phyloP scores from a whole-genome alignment of 139 green algal genomes.

The Pleodorina starrii region DNA sequence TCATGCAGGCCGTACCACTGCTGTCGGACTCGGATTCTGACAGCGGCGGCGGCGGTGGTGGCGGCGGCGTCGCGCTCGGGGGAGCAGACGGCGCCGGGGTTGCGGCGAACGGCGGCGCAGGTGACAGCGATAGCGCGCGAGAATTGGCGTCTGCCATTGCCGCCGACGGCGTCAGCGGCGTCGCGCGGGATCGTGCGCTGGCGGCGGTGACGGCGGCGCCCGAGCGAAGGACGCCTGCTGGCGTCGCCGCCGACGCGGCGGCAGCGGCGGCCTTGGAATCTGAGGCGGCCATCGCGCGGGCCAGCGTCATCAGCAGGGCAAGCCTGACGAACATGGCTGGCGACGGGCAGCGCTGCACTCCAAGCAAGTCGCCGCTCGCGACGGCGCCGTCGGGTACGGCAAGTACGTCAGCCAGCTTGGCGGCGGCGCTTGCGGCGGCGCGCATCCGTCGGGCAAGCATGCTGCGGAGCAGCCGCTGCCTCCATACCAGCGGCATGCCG shows the following conservation, averaged over 20 bases:
- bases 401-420: background rate
- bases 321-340: background rate
- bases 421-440: background rate
- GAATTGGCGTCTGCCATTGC: too few species aligned
- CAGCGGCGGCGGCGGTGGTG: background rate
- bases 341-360: too few species aligned
- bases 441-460: slow-evolving; percentile 17
- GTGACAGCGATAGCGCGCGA: too few species aligned
- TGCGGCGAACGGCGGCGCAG: too few species aligned
- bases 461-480: background rate
- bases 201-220: too few species aligned
- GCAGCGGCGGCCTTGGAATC: too few species aligned
- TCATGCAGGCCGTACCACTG: slow-evolving; percentile 34
- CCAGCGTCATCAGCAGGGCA: background rate
- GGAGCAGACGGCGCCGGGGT: too few species aligned
- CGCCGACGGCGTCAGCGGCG: too few species aligned
- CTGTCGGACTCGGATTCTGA: background rate
- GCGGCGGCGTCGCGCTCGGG: background rate
- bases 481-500: background rate
- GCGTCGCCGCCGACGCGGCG: too few species aligned
- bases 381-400: too few species aligned
- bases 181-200: too few species aligned
- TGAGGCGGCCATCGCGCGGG: background rate
- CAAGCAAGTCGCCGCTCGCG: background rate
- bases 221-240: too few species aligned